A percentile compares a stretch with the other conserved stretches of the same genome.
Conservation (phyloP, 2,329 filamentous ascomycete genomes). For the Cladobotryum mycophilum region DNA sequence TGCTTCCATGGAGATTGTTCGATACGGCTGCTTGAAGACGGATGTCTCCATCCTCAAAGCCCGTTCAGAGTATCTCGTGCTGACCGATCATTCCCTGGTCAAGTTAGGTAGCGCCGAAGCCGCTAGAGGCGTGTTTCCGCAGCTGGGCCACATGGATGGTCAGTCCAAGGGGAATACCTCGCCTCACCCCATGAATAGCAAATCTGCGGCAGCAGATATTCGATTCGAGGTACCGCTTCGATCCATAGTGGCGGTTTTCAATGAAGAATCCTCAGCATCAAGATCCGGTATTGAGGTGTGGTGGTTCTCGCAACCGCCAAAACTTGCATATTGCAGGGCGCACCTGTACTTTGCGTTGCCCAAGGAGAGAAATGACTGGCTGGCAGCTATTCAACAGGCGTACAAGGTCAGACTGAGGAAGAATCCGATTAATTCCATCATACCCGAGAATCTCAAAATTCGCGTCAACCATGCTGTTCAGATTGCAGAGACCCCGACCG, state of each 20-base stretch:
- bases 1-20: slow-evolving; percentile 34
- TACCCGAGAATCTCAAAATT: slow-evolving; percentile 41
- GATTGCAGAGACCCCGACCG: slow-evolving; percentile 31
- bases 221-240: slow-evolving; percentile 43
- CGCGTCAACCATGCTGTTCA: slow-evolving; percentile 43
- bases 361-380: slow-evolving; percentile 44
- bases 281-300: slow-evolving; percentile 50
- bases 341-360: slow-evolving; percentile 45
- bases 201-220: slow-evolving; percentile 29
- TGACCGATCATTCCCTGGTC: slow-evolving; percentile 44
- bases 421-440: slow-evolving; percentile 28
- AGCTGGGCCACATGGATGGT: slow-evolving; percentile 28
- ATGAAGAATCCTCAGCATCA: slow-evolving; percentile 43
- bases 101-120: slow-evolving; percentile 44
- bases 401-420: slow-evolving; percentile 33
- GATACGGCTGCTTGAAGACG: slow-evolving; percentile 42
- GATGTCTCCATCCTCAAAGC: slow-evolving; percentile 44
- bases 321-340: slow-evolving; percentile 40
- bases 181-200: slow-evolving; percentile 19
- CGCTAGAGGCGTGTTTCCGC: slow-evolving; percentile 42
- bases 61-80: slow-evolving; percentile 45
- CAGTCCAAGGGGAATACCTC: slow-evolving; percentile 18
- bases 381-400: slow-evolving; percentile 40
- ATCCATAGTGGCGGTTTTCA: slow-evolving; percentile 46
- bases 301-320: slow-evolving; percentile 44